Evolutionary conservation across 2,329 filamentous ascomycete genomes (phyloP).

Genomic region (Ascochyta pisi): DNA sequence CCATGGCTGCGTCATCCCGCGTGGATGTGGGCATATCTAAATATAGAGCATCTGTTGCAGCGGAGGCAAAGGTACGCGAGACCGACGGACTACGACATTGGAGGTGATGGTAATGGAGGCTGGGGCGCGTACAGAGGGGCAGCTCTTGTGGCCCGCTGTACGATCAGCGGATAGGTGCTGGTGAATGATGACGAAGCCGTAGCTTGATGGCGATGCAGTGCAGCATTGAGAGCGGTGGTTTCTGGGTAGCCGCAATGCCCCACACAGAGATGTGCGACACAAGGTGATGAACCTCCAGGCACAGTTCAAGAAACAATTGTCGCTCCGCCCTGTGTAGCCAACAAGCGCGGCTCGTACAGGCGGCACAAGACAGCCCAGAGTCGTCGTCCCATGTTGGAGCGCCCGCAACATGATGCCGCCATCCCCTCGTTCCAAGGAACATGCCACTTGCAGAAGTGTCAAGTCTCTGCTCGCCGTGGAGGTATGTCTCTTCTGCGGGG

Average conservation of each 20-base stretch:
- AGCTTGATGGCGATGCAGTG: slow-evolving; percentile 10
- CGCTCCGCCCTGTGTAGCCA: background rate
- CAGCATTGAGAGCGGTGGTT: slow-evolving; percentile 3
- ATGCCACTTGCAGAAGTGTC: background rate
- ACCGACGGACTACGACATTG: slow-evolving; percentile 5
- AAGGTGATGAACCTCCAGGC: background rate
- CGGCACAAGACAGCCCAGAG: background rate
- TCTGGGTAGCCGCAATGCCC: slow-evolving; percentile 4
- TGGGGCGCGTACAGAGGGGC: slow-evolving; percentile 14
- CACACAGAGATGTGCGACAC: slow-evolving; percentile 3
- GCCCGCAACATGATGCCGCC: background rate
- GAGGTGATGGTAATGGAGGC: slow-evolving; percentile 5
- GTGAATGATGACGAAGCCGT: slow-evolving; percentile 5
- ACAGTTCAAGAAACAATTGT: background rate
- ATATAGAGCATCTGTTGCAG: slow-evolving; percentile 13
- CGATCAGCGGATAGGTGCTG: background rate
- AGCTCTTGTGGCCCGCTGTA: slow-evolving; percentile 6
- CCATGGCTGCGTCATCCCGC: slow-evolving; percentile 15
- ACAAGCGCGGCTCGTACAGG: background rate
- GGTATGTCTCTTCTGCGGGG: slow-evolving; percentile 1
- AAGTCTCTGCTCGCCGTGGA: slow-evolving; percentile 3
- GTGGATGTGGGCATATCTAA: slow-evolving; percentile 11
- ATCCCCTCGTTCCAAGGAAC: background rate
- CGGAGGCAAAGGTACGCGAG: slow-evolving; percentile 17
- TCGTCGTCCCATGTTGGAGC: background rate